Conservation (phyloP, 2,329 filamentous ascomycete genomes). For the Macrophomina phaseolina region DNA sequence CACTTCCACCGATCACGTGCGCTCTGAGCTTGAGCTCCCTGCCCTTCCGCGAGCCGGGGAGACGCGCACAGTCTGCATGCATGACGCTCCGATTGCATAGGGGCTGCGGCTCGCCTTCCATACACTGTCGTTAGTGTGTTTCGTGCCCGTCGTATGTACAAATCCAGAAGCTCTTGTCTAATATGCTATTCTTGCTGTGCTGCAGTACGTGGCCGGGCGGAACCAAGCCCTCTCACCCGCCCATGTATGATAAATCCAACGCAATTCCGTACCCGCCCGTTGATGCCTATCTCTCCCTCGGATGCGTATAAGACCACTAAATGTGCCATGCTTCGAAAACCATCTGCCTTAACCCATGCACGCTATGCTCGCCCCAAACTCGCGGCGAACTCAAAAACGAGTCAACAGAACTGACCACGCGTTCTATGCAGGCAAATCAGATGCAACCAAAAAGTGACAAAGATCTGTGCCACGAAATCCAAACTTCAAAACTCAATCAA, state of each 20-base stretch:
- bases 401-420: not conserved
- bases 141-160: not conserved
- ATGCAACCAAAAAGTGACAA: not conserved
- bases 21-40: not conserved
- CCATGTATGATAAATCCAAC: not conserved
- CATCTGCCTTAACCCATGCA: constrained; percentile 1
- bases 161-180: not conserved
- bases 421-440: constrained; percentile 1
- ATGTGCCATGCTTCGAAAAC: not conserved
- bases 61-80: not conserved
- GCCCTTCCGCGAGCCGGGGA: not conserved
- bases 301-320: not conserved
- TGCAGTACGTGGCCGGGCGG: not conserved
- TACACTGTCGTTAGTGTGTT: not conserved
- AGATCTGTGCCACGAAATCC: not conserved
- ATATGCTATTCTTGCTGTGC: too few relatives aligned
- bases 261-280: not conserved
- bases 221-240: too few relatives aligned
- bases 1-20: constrained; percentile 17
- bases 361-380: not conserved
- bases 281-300: not conserved
- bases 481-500: not conserved
- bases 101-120: not conserved
- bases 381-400: not conserved
- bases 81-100: not conserved